Evolutionary conservation across 2,329 filamentous ascomycete genomes (phyloP).

Genomic region (Trichophyton benhamiae): DNA sequence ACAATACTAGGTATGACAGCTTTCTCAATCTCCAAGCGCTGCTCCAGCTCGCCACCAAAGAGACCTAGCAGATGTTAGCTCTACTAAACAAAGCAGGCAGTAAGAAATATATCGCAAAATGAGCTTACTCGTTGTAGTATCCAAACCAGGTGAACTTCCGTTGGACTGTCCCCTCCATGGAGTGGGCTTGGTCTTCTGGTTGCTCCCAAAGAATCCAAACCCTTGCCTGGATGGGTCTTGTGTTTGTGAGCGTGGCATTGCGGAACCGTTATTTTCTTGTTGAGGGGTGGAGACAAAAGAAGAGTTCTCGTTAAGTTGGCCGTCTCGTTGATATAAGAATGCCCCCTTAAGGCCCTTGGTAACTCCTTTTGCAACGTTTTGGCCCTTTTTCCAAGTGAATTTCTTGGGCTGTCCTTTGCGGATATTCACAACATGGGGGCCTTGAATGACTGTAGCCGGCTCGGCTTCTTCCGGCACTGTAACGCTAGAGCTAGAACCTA

Average conservation of each 20-base stretch:
- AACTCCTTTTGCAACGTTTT: conserved; percentile 86
- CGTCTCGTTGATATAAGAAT: conserved; percentile 53
- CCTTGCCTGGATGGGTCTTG: conserved; percentile 44
- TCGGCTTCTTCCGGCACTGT: conserved; percentile 54
- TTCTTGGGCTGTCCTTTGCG: conserved; percentile 89
- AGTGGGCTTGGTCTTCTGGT: conserved; percentile 33
- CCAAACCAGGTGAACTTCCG: conserved; percentile 31
- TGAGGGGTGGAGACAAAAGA: conserved; percentile 47
- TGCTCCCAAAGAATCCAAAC: conserved; percentile 55
- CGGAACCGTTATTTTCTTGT: conserved; percentile 16
- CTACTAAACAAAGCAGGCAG: neutral
- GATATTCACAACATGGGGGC: conserved; percentile 90
- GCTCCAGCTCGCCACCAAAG: conserved; percentile 80
- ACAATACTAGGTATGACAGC: conserved; percentile 83
- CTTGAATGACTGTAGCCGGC: conserved; percentile 46
- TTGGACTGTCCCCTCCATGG: conserved; percentile 32
- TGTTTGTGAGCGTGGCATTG: conserved; percentile 28
- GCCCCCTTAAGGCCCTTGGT: conserved; percentile 89
- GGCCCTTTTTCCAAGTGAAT: conserved; percentile 98
- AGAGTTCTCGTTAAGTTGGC: conserved; percentile 50
- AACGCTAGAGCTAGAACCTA: conserved; percentile 45
- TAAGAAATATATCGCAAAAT: neutral
- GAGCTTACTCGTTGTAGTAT: conserved; percentile 27
- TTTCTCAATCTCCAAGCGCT: conserved; percentile 77
- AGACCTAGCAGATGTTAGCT: conserved; percentile 37